A percentile compares a stretch with the other conserved stretches of the same genome.
Conservation (phyloP, 345 rosid species). For the Eucalyptus curtisii region DNA sequence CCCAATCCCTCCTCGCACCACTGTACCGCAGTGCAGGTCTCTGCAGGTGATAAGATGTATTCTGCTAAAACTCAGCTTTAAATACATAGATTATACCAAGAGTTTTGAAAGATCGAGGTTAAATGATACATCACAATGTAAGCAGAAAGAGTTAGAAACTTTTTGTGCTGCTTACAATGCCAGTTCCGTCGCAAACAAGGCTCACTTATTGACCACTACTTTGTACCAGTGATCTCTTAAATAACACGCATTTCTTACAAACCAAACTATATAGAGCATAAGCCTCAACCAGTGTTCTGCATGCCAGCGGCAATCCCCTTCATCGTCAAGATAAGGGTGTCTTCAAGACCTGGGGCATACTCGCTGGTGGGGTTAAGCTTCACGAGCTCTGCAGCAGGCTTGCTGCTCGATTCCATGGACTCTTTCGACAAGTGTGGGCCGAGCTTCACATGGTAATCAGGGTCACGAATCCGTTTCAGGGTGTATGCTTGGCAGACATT, state of each 20-base stretch:
- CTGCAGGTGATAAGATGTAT: background rate
- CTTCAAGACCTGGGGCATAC: conserved; percentile 88
- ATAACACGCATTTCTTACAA: background rate
- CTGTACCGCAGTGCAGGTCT: background rate
- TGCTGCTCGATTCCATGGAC: conserved; percentile 51
- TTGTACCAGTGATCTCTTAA: background rate
- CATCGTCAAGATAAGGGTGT: conserved; percentile 91
- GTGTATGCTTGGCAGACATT: conserved; percentile 93
- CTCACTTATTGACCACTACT: background rate
- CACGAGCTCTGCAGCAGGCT: conserved; percentile 73
- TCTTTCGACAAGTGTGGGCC: conserved; percentile 75
- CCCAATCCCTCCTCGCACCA: background rate
- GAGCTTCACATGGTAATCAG: conserved; percentile 55
- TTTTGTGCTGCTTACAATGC: background rate
- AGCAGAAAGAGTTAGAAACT: background rate
- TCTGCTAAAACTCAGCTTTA: background rate
- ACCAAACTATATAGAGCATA: background rate
- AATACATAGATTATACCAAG: background rate
- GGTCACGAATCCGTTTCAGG: conserved; percentile 73
- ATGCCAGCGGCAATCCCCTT: conserved; percentile 97
- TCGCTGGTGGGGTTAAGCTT: conserved; percentile 85
- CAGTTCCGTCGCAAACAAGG: background rate
- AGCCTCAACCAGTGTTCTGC: conserved; percentile 81
- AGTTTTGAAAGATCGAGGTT: background rate
- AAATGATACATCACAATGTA: background rate